Evolutionary conservation across 2,329 filamentous ascomycete genomes (phyloP), one percentile per base, ranked within the genome.

Genomic region (Cryphonectria naterciae): DNA sequence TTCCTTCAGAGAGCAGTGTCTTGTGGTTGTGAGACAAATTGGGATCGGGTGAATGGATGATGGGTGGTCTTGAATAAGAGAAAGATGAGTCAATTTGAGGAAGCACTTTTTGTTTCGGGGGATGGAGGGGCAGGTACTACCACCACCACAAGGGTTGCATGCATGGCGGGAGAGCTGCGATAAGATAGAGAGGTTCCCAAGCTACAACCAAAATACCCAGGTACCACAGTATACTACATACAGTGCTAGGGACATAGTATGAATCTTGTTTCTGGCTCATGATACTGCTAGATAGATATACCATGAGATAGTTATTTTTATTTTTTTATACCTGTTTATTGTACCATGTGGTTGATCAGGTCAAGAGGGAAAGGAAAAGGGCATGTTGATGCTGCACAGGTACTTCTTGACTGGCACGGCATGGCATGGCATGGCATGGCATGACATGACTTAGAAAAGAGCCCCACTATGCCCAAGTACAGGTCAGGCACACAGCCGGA

Each of bases 151-250:
- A 39, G 22, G 32, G 22, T 39, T 37, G 37, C 6, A 37, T 41
- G 25, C 37, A 32, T 32, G 32, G 32, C 32, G 32, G 32, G 61
- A 39, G 61, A 64, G 61, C 61, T 46, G 39, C 61, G 61, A 64
- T 64, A 64, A 64, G 61, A 64, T 64, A 64, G 46, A 62, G 60
- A 25, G 37, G 37, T 15, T 32, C 32, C 8, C n/a, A 25, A 39
- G 41, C 61, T 46, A 7, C 22, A 43, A 25, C n/a, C 17, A 11
- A 49, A 43, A 15, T 17, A 43, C 41, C 5, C 15, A 43, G 6
- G 61, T 25, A 39, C 37, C 19, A n/a, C 1, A 8, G 60, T 41
- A 62, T 28, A 43, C 60, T 10, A n/a, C 25, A n/a, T 22, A 8
- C 32, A 62, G 25, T 17, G 56, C 5, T 25, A 6, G 3, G 43